phyloP scores from a whole-genome alignment of 2,329 filamentous ascomycete genomes.

The Aspergillus tanneri region DNA sequence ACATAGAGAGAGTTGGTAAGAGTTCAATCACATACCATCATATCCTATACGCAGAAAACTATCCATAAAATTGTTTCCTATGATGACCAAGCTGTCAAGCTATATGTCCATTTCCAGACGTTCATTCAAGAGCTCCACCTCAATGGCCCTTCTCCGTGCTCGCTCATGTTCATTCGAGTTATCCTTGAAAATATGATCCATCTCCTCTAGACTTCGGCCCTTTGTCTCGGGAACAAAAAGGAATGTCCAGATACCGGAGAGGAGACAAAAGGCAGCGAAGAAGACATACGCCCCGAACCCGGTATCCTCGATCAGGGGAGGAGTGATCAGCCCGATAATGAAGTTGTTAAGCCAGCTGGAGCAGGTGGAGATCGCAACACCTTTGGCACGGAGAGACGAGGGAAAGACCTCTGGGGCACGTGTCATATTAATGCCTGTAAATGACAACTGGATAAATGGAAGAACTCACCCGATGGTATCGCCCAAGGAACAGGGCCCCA shows the following conservation, averaged over 20 bases:
- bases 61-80: too few relatives aligned
- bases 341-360: constrained; percentile 67
- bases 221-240: constrained; percentile 60
- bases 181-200: constrained; percentile 49
- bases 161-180: constrained; percentile 34
- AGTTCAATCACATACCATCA: too few relatives aligned
- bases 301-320: constrained; percentile 60
- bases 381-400: constrained; percentile 60
- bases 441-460: too few relatives aligned
- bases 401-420: constrained; percentile 62
- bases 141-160: constrained; percentile 32
- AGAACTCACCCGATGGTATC: constrained; percentile 37
- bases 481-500: constrained; percentile 55
- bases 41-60: too few relatives aligned
- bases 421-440: constrained; percentile 1
- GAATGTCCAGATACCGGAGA: constrained; percentile 54
- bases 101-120: too few relatives aligned
- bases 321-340: constrained; percentile 64
- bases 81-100: too few relatives aligned
- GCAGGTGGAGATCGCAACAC: constrained; percentile 63
- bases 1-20: too few relatives aligned
- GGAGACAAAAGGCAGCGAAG: constrained; percentile 56
- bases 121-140: constrained; percentile 33
- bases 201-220: constrained; percentile 56
- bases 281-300: constrained; percentile 57